These are phyloP conservation scores for Boletus tylopilopsis DNA, from an alignment of 768 basidiomycete species.

Conservation along the genomic window DNA sequence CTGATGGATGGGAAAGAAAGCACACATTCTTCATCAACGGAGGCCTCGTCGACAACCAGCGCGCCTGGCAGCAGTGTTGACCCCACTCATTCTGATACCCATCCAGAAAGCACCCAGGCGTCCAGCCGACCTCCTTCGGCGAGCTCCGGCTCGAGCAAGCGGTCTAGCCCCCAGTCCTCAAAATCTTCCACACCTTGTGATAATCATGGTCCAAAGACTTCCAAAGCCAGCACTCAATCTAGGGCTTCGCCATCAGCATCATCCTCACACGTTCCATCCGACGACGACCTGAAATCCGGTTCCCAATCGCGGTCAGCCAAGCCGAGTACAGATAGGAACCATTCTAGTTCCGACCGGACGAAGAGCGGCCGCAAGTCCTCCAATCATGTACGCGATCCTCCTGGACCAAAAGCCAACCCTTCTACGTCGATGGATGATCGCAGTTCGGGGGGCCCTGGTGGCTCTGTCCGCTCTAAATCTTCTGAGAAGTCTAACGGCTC, in stretches of 20 bases:
- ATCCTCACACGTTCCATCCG: constrained; percentile 11
- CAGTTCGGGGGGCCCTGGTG: constrained; percentile 8
- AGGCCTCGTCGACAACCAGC: constrained; percentile 25
- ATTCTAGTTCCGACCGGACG: constrained; percentile 17
- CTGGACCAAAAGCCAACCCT: constrained; percentile 2
- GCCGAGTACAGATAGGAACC: constrained; percentile 9
- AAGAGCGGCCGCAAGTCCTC: constrained; percentile 13
- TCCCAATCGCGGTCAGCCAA: constrained; percentile 16
- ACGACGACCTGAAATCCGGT: constrained; percentile 9
- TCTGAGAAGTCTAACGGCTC: constrained; percentile 10
- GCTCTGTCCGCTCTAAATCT: constrained; percentile 11
- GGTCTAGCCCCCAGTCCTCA: constrained; percentile 10
- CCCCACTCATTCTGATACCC: constrained; percentile 20
- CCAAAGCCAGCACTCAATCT: constrained; percentile 12
- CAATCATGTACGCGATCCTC: constrained; percentile 22
- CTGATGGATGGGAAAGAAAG: constrained; percentile 43
- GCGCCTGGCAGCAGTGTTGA: constrained; percentile 16
- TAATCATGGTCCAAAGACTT: constrained; percentile 3
- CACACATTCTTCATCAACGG: constrained; percentile 25
- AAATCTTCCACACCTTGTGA: constrained; percentile 15
- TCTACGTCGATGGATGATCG: constrained; percentile 12
- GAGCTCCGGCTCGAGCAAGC: constrained; percentile 26
- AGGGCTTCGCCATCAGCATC: constrained; percentile 13
- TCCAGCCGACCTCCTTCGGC: constrained; percentile 32
- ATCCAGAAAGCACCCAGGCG: constrained; percentile 21